phyloP scores from a whole-genome alignment of 1,284 basidiomycete genomes.

The Salmacisia buchloeana region DNA sequence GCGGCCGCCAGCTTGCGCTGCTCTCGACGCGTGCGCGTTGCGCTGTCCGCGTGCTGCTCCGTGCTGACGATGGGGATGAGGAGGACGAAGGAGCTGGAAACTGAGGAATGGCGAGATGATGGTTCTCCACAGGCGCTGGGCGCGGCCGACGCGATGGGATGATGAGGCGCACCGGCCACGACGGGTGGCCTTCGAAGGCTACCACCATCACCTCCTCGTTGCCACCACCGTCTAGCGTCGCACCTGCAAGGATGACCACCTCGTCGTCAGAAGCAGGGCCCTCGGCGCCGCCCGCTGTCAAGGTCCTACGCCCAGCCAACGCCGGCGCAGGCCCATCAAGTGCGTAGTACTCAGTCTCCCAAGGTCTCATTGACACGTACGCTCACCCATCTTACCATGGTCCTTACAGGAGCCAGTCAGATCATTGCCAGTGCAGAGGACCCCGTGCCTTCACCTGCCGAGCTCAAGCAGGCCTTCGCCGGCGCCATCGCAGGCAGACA shows the following conservation, averaged over 20 bases:
- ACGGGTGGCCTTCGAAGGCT: no score
- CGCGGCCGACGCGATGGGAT: neutral
- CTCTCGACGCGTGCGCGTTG: no score
- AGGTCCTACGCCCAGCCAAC: constrained; percentile 1
- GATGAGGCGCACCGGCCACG: neutral
- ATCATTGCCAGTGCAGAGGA: constrained; percentile 18
- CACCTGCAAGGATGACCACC: neutral
- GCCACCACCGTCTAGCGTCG: neutral
- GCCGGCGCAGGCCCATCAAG: neutral
- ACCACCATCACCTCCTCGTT: neutral
- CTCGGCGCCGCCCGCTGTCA: neutral
- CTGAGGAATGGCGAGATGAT: neutral
- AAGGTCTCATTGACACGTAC: neutral
- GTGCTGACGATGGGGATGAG: neutral
- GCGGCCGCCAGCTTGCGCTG: no score
- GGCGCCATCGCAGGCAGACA: constrained; percentile 61
- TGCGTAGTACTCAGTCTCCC: neutral
- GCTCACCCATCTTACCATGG: neutral
- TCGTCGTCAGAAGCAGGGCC: neutral
- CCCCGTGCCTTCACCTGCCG: constrained; percentile 65
- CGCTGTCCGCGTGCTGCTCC: no score
- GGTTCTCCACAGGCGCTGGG: neutral
- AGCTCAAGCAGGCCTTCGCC: constrained; percentile 66
- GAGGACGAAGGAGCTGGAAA: neutral
- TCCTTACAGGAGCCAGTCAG: constrained; percentile 1